Conservation (phyloP, 2,329 filamentous ascomycete species). For the Colletotrichum noveboracense region DNA sequence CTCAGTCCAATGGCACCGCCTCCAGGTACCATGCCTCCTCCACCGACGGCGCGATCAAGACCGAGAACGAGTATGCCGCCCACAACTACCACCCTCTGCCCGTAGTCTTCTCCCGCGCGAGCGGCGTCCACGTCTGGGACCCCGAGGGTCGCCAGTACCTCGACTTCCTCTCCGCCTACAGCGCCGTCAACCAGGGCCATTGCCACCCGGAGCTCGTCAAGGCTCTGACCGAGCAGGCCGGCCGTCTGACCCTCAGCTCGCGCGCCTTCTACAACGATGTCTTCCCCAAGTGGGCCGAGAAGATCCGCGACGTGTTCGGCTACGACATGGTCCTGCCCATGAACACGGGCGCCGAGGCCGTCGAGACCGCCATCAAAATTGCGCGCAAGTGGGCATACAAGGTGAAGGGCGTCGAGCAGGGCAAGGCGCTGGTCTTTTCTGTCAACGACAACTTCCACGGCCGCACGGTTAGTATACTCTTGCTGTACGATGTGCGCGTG, state of each 20-base stretch:
- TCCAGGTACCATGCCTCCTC: constrained; percentile 75
- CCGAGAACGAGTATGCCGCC: constrained; percentile 85
- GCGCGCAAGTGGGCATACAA: constrained; percentile 99
- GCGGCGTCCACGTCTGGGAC: constrained; percentile 92
- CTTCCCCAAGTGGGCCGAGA: constrained; percentile 94
- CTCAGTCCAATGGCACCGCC: constrained; percentile 37
- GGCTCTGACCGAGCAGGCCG: constrained; percentile 86
- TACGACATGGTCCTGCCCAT: constrained; percentile 99
- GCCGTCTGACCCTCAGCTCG: constrained; percentile 88
- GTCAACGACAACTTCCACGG: constrained; percentile 96
- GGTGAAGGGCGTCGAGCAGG: constrained; percentile 85
- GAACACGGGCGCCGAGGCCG: constrained; percentile 97
- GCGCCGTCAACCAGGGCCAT: constrained; percentile 96
- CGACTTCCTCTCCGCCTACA: constrained; percentile 98
- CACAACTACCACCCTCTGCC: constrained; percentile 99
- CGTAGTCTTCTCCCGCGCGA: constrained; percentile 86
- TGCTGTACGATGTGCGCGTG: not conserved
- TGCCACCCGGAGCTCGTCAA: constrained; percentile 96
- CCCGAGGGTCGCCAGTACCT: constrained; percentile 95
- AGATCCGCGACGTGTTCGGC: constrained; percentile 85
- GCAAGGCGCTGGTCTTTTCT: constrained; percentile 83
- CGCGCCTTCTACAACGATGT: constrained; percentile 98
- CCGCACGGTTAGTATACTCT: constrained; percentile 71
- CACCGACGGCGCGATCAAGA: constrained; percentile 77
- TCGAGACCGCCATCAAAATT: constrained; percentile 95